A percentile compares a stretch with the other conserved stretches of the same genome.
Conservation (phyloP, 306 rosid species). For the Chamaecrista fasciculata region DNA sequence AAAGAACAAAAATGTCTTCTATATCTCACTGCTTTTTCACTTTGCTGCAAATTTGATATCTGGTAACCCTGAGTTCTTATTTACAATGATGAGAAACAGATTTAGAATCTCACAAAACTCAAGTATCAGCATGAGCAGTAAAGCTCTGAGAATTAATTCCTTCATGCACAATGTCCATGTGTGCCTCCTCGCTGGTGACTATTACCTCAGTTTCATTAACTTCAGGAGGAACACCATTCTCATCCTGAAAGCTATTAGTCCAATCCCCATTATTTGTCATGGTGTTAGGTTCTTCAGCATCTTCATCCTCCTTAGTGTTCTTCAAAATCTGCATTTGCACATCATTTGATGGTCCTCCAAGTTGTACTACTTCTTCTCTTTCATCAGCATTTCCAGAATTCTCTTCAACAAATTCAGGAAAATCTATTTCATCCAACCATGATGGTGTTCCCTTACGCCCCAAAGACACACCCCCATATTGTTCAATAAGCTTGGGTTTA, state of each 20-base stretch:
- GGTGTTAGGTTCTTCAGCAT: neutral
- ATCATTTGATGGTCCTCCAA: slow-evolving; percentile 2
- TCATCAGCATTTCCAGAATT: slow-evolving; percentile 7
- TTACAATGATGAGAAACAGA: slow-evolving; percentile 25
- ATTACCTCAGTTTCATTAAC: slow-evolving; percentile 29
- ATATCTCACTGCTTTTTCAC: neutral
- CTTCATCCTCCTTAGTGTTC: slow-evolving; percentile 19
- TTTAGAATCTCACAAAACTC: slow-evolving; percentile 13
- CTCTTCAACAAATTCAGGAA: slow-evolving; percentile 1
- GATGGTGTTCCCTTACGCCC: slow-evolving; percentile 38
- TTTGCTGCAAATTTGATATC: neutral
- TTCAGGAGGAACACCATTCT: slow-evolving; percentile 46
- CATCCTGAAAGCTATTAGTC: slow-evolving; percentile 39
- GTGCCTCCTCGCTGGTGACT: neutral
- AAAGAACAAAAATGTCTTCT: slow-evolving; percentile 12
- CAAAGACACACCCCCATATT: neutral
- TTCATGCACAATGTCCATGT: neutral
- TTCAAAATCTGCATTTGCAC: slow-evolving; percentile 12
- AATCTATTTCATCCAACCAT: slow-evolving; percentile 9
- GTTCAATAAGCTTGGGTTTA: slow-evolving; percentile 18
- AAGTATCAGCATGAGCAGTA: slow-evolving; percentile 10
- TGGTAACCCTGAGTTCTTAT: slow-evolving; percentile 15
- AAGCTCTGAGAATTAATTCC: slow-evolving; percentile 7
- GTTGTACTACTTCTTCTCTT: neutral
- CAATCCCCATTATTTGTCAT: slow-evolving; percentile 3